Percentiles rank a stretch among this genome's conserved stretches.
Evolutionary conservation across 2,329 filamentous ascomycete species (phyloP).

Genomic region (Eurotiales sp.): DNA sequence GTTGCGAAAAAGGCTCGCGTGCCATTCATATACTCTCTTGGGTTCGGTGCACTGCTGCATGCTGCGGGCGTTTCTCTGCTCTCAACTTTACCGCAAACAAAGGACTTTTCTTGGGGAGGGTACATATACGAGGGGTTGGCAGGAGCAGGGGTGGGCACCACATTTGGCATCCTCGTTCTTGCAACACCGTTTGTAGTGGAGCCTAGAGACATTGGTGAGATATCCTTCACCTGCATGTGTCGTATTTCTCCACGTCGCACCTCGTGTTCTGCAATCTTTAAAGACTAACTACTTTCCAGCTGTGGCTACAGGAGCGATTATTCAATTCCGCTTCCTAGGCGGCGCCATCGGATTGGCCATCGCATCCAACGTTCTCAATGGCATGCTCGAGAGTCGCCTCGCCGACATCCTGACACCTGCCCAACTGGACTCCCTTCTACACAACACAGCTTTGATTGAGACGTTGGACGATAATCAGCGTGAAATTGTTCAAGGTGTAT

Average conservation of each 20-base stretch:
- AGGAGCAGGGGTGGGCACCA: conserved; percentile 22
- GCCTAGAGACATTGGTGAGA: conserved; percentile 24
- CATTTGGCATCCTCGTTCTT: conserved; percentile 22
- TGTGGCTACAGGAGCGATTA: conserved; percentile 24
- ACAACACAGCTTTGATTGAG: conserved; percentile 19
- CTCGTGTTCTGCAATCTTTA: neutral
- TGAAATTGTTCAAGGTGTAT: conserved; percentile 17
- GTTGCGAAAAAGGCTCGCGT: conserved; percentile 21
- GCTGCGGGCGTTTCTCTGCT: conserved; percentile 25
- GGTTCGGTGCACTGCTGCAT: conserved; percentile 23
- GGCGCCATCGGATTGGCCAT: conserved; percentile 26
- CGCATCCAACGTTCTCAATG: conserved; percentile 25
- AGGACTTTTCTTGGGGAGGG: conserved; percentile 21
- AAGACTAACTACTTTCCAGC: conserved; percentile 15
- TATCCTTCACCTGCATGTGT: neutral
- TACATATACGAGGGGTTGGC: conserved; percentile 22
- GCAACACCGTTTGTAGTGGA: conserved; percentile 25
- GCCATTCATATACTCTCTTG: conserved; percentile 26
- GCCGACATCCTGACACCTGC: conserved; percentile 17
- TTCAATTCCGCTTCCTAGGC: conserved; percentile 25
- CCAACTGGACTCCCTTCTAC: conserved; percentile 20
- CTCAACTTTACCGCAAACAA: conserved; percentile 19
- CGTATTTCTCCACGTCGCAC: neutral
- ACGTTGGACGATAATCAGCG: conserved; percentile 14
- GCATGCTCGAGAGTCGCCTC: conserved; percentile 19